These are phyloP conservation scores for Trypanosoma cruzi DNA, from an alignment of 208 protist genomes.

Conservation along the genomic window DNA sequence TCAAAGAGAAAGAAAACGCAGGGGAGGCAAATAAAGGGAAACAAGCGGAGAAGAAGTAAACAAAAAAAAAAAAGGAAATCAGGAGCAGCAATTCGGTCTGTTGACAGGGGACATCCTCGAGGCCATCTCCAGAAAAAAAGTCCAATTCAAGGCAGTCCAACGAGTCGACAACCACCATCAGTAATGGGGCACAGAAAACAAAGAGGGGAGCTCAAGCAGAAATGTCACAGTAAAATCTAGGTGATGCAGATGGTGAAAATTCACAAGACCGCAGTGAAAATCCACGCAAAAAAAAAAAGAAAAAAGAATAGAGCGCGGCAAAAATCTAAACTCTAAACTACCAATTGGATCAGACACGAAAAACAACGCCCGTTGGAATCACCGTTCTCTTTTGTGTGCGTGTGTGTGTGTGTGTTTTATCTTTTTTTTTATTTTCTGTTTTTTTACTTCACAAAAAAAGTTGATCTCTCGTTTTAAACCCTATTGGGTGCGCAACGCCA, in stretches of 20 bases:
- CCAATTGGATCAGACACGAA: not conserved
- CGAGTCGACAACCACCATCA: no score
- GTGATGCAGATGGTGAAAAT: no score
- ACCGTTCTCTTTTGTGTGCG: no score
- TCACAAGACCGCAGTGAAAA: not conserved
- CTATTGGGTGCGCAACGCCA: not conserved
- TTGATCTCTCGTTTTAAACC: not conserved
- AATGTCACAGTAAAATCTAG: no score
- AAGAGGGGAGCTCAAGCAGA: no score
- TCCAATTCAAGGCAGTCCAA: no score
- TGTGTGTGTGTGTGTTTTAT: not conserved
- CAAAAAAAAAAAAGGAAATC: not conserved
- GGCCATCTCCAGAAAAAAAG: not conserved
- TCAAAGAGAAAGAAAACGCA: slow-evolving; percentile 10
- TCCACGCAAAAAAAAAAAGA: not conserved
- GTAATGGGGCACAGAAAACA: no score
- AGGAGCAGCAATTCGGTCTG: not conserved
- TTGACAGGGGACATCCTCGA: not conserved
- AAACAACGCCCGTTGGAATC: not conserved
- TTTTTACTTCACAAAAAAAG: not conserved
- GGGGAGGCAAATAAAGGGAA: not conserved
- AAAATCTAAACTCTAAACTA: not conserved
- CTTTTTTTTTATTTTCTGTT: not conserved
- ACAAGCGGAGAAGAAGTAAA: not conserved
- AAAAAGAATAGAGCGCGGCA: not conserved